Conservation (phyloP, 1,139 yeast species). For the Zygosaccharomyces sapae region DNA sequence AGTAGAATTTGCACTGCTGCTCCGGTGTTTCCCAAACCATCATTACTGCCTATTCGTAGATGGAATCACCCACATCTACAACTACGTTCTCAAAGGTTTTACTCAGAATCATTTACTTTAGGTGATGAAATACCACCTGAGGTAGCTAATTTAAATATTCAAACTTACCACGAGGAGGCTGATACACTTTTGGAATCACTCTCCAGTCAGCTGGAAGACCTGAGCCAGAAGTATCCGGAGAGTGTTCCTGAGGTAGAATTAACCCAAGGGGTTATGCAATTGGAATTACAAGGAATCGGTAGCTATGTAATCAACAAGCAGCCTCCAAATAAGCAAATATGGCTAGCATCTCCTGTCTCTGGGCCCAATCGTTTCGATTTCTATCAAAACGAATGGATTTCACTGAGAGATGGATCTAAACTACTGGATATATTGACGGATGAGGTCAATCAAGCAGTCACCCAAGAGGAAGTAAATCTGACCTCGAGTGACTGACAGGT, state of each 20-base stretch:
- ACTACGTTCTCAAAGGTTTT: slow-evolving; percentile 1
- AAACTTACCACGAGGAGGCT: slow-evolving; percentile 56
- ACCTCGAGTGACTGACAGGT: neutral
- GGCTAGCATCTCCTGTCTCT: slow-evolving; percentile 89
- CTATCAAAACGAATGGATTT: slow-evolving; percentile 55
- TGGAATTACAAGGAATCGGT: slow-evolving; percentile 63
- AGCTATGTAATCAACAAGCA: slow-evolving; percentile 88
- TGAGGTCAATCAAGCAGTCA: slow-evolving; percentile 45
- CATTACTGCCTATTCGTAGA: neutral
- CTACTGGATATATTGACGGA: slow-evolving; percentile 46
- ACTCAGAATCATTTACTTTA: slow-evolving; percentile 37
- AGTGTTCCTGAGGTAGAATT: slow-evolving; percentile 65
- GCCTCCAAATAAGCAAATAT: slow-evolving; percentile 89
- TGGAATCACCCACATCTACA: neutral
- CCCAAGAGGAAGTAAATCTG: slow-evolving; percentile 12
- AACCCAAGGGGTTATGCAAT: slow-evolving; percentile 75
- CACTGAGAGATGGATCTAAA: slow-evolving; percentile 52
- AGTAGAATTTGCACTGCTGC: neutral
- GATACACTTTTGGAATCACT: slow-evolving; percentile 62
- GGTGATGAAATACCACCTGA: slow-evolving; percentile 52
- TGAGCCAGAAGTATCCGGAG: slow-evolving; percentile 55
- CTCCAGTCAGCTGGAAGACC: slow-evolving; percentile 57
- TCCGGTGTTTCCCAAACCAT: neutral
- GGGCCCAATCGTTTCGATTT: slow-evolving; percentile 80
- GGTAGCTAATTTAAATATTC: slow-evolving; percentile 44